These are phyloP conservation scores for Tetracentron sinense DNA, from an alignment of 164 flowering plant genomes.

Conservation along the genomic window DNA sequence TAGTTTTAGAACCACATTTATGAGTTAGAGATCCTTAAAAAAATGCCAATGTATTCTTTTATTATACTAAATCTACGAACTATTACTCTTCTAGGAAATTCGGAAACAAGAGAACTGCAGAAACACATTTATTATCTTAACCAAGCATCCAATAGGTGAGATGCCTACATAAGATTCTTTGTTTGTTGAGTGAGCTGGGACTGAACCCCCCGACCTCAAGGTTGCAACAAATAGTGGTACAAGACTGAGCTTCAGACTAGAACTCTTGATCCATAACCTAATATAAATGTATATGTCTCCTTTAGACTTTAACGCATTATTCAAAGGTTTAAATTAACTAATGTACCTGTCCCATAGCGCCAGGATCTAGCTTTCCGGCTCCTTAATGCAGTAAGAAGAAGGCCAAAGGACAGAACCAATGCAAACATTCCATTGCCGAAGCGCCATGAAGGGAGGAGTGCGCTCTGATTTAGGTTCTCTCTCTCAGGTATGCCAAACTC, in stretches of 20 bases:
- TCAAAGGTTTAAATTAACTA: constrained; percentile 14
- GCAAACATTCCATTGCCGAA: constrained; percentile 50
- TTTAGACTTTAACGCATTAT: neutral
- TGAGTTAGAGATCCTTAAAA: neutral
- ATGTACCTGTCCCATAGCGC: constrained; percentile 63
- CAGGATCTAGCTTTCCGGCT: constrained; percentile 47
- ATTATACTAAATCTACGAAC: neutral
- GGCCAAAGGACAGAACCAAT: constrained; percentile 42
- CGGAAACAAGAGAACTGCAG: neutral
- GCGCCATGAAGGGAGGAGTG: constrained; percentile 39
- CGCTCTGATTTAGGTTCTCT: constrained; percentile 20
- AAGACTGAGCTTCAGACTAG: neutral
- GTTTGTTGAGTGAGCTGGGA: too few species aligned
- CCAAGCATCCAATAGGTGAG: too few species aligned
- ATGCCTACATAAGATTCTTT: too few species aligned
- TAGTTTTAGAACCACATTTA: neutral
- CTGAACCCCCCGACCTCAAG: too few species aligned
- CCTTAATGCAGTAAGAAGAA: constrained; percentile 37
- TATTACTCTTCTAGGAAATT: neutral
- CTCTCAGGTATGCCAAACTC: constrained; percentile 36
- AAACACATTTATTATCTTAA: too few species aligned
- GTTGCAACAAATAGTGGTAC: too few species aligned
- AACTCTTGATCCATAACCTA: neutral
- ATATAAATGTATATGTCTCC: neutral
- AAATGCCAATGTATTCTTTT: neutral